These are phyloP conservation scores for Cryphonectria nitschkei DNA, from an alignment of 2,329 filamentous ascomycete genomes.

Conservation along the genomic window DNA sequence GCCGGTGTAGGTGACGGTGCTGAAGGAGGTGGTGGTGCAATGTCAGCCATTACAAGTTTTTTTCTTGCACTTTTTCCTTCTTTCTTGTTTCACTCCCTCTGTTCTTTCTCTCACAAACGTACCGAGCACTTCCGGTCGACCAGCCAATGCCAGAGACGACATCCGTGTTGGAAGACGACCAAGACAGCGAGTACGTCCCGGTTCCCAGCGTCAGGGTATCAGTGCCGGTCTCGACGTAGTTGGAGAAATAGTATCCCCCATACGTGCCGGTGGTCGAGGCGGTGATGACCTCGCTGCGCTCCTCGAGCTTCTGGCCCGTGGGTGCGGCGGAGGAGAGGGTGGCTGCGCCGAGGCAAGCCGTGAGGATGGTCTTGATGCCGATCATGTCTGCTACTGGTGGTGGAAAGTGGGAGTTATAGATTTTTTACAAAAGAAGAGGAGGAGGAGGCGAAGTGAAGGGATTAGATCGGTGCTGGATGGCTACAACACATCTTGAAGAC, in stretches of 20 bases:
- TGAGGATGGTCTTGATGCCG: conserved; percentile 13
- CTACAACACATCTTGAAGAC: neutral
- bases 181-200: conserved; percentile 16
- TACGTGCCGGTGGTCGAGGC: conserved; percentile 6
- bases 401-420: neutral
- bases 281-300: conserved; percentile 8
- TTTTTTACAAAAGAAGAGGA: neutral
- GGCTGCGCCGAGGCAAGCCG: conserved; percentile 5
- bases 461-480: neutral
- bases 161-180: conserved; percentile 22
- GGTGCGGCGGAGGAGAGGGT: conserved; percentile 4
- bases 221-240: conserved; percentile 18
- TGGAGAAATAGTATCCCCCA: conserved; percentile 16
- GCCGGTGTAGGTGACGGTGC: conserved; percentile 16
- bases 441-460: neutral
- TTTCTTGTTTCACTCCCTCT: no score
- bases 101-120: neutral
- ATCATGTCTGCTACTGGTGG: conserved; percentile 1
- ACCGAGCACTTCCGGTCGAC: conserved; percentile 21
- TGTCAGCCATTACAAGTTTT: neutral
- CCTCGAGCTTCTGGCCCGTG: conserved; percentile 16
- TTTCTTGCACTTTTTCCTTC: neutral
- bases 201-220: conserved; percentile 15
- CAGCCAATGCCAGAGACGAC: conserved; percentile 20
- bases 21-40: neutral